These are phyloP conservation scores for Botryotinia convoluta DNA, from an alignment of 2,329 filamentous ascomycete genomes.

Conservation along the genomic window DNA sequence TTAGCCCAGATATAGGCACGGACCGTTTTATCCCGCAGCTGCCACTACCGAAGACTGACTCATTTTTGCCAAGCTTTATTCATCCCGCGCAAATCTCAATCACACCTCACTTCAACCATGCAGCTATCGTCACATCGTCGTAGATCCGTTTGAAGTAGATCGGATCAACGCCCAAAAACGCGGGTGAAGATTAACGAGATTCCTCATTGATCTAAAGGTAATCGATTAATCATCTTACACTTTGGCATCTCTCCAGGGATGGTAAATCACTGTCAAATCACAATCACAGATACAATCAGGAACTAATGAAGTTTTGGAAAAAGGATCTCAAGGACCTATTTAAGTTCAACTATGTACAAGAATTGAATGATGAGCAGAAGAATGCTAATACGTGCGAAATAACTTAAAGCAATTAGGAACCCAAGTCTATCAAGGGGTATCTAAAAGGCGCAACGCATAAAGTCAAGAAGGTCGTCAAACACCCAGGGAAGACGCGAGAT, in stretches of 20 bases:
- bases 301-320: constrained; percentile 2
- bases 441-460: constrained; percentile 15
- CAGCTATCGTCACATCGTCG: constrained; percentile 3
- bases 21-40: constrained; percentile 5
- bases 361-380: constrained; percentile 16
- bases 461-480: constrained; percentile 6
- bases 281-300: background rate
- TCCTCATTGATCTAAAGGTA: background rate
- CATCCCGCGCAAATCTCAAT: background rate
- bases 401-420: constrained; percentile 3
- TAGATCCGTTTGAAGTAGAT: background rate
- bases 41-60: background rate
- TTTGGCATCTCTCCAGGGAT: background rate
- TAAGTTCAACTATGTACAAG: constrained; percentile 18
- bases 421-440: constrained; percentile 1
- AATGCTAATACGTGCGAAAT: constrained; percentile 11
- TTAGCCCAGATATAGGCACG: constrained; percentile 3
- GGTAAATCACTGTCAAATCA: background rate
- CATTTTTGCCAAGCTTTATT: constrained; percentile 7
- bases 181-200: background rate
- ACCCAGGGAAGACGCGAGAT: constrained; percentile 15
- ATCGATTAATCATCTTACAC: background rate
- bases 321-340: constrained; percentile 6
- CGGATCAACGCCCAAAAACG: background rate
- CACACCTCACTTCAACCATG: constrained; percentile 6